Conservation (phyloP, 2,329 filamentous ascomycete species). For the Raffaelea albimanens region DNA sequence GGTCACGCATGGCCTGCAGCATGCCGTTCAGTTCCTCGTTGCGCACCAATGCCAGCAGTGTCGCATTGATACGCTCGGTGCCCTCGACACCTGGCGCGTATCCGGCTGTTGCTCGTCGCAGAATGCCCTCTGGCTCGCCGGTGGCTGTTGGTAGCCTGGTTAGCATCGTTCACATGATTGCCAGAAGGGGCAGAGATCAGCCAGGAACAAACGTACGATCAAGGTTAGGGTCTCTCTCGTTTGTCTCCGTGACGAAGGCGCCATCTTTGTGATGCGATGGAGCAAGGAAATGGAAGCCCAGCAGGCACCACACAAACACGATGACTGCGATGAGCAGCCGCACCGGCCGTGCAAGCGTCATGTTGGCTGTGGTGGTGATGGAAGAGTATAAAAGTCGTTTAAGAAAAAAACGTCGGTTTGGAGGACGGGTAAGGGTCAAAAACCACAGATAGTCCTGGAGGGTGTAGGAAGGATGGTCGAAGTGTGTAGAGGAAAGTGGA, state of each 20-base stretch:
- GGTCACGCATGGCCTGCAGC: slow-evolving; percentile 78
- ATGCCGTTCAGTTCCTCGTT: slow-evolving; percentile 83
- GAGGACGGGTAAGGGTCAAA: too few species aligned
- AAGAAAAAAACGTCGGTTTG: neutral
- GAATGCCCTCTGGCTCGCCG: slow-evolving; percentile 67
- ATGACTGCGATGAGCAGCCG: slow-evolving; percentile 66
- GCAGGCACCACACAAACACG: slow-evolving; percentile 61
- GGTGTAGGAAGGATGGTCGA: too few species aligned
- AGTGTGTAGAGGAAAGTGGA: too few species aligned
- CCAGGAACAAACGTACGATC: slow-evolving; percentile 55
- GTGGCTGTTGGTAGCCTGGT: slow-evolving; percentile 49
- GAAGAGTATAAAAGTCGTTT: too few species aligned
- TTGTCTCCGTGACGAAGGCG: slow-evolving; percentile 28
- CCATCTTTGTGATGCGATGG: slow-evolving; percentile 34
- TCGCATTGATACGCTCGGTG: slow-evolving; percentile 84
- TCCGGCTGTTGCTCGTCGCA: slow-evolving; percentile 64
- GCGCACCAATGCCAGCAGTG: slow-evolving; percentile 80
- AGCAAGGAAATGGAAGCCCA: slow-evolving; percentile 66
- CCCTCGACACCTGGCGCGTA: slow-evolving; percentile 69
- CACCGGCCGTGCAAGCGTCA: slow-evolving; percentile 81
- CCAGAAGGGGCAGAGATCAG: neutral
- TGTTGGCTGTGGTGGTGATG: slow-evolving; percentile 25
- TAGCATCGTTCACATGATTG: slow-evolving; percentile 1
- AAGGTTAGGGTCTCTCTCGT: slow-evolving; percentile 70
- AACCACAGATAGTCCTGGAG: too few species aligned